Base-by-base conservation (phyloP, 768 basidiomycete species). In the Paxillus involutus region DNA sequence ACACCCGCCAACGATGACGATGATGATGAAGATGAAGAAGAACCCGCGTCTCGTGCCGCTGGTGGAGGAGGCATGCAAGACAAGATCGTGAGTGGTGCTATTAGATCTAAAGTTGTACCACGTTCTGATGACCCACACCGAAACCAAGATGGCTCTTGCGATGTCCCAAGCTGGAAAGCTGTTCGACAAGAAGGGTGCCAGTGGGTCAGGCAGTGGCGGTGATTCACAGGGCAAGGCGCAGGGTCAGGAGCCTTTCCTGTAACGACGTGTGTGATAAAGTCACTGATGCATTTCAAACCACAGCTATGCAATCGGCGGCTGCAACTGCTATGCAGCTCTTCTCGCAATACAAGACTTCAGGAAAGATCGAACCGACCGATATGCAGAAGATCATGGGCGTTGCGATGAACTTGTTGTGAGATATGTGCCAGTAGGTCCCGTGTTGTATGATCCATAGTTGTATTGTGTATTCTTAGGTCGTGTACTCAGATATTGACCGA, bases 151-250 rank as follows among this genome's bases (percentile, higher is more conserved):
- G 56, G 52, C 58, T 0, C 56, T 70, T 16, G 68, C 68, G n/a
- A 70, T 70, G 68, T 56, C 70, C 3, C 66, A 71, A 0, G 68
- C 68, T 2, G 66, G 68, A 1, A 70, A 68, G 35, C 8, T 70
- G 32, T 70, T 70, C 21, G 68, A 70, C 29, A 70, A 70, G 63
- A 71, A 70, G 59, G 67, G 63, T 14, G 56, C n/a, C n/a, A n/a
- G 46, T 10, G 40, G 44, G 29, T 49, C 52, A n/a, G 51, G 2
- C 26, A 26, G 55, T 16, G 59, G 48, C 3, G 49, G 43, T 21
- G 47, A 60, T 21, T 13, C 55, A 0, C 39, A 60, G 33, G 66
- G 57, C 51, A 70, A 71, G 58, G 51, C 63, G 6, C 60, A 71
- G 62, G 68, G 68, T 66, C 41, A 10, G 49, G 13, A 29, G 12